Conservation (phyloP, 2,329 filamentous ascomycete genomes). For the Botrytis deweyae region DNA sequence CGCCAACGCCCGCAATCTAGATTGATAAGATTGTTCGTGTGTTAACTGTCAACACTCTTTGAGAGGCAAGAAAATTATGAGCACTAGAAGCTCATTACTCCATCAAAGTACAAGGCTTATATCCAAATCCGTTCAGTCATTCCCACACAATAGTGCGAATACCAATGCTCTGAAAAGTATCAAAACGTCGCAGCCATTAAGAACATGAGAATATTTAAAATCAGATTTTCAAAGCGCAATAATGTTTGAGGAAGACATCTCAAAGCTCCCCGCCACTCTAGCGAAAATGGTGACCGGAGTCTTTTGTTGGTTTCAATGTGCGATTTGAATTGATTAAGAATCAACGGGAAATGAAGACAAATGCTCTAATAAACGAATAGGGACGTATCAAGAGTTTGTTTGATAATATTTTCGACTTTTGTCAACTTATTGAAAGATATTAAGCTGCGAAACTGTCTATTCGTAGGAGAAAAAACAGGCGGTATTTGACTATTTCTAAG, state of each 20-base stretch:
- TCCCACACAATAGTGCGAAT: too few species aligned
- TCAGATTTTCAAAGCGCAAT: background rate
- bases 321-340: background rate
- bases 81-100: background rate
- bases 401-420: accelerated
- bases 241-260: background rate
- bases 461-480: too few species aligned
- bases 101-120: background rate
- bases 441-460: background rate
- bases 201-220: background rate
- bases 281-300: background rate
- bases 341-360: background rate
- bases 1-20: background rate
- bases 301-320: background rate
- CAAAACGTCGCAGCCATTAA: background rate
- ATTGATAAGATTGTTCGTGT: background rate
- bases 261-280: background rate
- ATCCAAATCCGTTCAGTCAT: background rate
- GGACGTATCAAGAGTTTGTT: background rate
- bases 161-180: background rate
- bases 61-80: background rate
- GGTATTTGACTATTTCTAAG: too few species aligned
- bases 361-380: background rate
- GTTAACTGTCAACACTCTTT: background rate
- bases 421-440: background rate